Percentiles rank a stretch among this genome's conserved stretches.
Conservation (phyloP, 169 alveolate genomes). For the Perkinsus marinus region DNA sequence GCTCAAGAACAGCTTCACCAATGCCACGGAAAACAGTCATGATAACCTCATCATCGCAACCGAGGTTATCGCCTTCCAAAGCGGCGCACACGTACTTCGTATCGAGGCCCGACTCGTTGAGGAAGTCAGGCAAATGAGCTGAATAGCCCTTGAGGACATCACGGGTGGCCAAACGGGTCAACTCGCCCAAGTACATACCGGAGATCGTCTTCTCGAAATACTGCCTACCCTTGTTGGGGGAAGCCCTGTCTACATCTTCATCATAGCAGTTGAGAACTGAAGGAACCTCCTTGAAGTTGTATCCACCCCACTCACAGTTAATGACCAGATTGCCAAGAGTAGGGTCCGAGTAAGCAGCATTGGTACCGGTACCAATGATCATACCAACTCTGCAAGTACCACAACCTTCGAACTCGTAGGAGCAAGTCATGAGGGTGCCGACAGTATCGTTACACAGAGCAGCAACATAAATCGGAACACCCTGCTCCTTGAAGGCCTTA, state of each 20-base stretch:
- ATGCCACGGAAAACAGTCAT: background rate
- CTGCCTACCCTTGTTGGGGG: constrained; percentile 21
- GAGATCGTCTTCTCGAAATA: constrained; percentile 21
- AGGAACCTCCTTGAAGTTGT: constrained; percentile 9
- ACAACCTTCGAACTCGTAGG: background rate
- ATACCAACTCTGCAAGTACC: constrained; percentile 9
- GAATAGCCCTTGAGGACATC: background rate
- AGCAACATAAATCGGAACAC: constrained; percentile 14
- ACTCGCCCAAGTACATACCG: constrained; percentile 22
- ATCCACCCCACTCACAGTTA: constrained; percentile 24
- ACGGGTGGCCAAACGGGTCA: constrained; percentile 10
- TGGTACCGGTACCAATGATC: constrained; percentile 25
- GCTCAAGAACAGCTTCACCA: background rate
- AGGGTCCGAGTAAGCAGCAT: constrained; percentile 22
- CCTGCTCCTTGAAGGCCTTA: constrained; percentile 12
- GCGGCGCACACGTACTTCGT: background rate
- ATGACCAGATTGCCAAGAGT: constrained; percentile 3
- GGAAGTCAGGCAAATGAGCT: background rate
- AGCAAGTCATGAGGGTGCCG: constrained; percentile 16
- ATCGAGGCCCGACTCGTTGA: background rate
- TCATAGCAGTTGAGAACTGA: constrained; percentile 11
- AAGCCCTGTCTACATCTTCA: background rate
- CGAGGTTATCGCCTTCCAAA: background rate
- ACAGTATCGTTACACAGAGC: constrained; percentile 16
- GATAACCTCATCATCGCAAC: background rate